Evolutionary conservation across 805 yeast species (phyloP).

Genomic region (Citeromyces nyonsensis): DNA sequence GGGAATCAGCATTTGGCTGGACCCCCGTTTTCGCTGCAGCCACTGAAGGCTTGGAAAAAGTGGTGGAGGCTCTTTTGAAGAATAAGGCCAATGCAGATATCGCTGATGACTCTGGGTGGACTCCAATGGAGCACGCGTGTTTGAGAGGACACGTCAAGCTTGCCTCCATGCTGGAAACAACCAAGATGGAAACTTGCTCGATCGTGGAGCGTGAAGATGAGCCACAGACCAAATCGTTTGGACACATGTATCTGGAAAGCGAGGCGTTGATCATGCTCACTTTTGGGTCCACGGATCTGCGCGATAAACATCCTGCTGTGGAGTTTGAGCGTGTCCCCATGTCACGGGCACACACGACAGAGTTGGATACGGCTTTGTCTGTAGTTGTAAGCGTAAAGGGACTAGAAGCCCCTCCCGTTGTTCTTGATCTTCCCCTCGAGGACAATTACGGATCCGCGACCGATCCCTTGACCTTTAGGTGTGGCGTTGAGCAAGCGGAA

Average conservation of each 20-base stretch:
- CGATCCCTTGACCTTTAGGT: constrained; percentile 63
- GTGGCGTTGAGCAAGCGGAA: constrained; percentile 27
- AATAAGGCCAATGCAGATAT: constrained; percentile 36
- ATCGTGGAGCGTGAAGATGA: constrained; percentile 1
- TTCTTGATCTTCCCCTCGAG: constrained; percentile 71
- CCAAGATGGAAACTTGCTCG: background rate
- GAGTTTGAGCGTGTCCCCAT: constrained; percentile 62
- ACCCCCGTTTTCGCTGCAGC: constrained; percentile 87
- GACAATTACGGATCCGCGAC: constrained; percentile 56
- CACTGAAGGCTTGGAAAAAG: constrained; percentile 56
- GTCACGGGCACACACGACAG: constrained; percentile 64
- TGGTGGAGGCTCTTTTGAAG: constrained; percentile 37
- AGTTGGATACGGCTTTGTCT: constrained; percentile 78
- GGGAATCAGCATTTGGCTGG: constrained; percentile 80
- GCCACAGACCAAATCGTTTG: constrained; percentile 46
- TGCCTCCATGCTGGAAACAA: constrained; percentile 31
- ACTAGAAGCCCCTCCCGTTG: constrained; percentile 36
- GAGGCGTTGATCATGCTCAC: constrained; percentile 66
- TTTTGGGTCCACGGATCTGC: constrained; percentile 71
- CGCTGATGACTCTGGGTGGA: constrained; percentile 84
- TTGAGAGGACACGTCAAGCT: constrained; percentile 73
- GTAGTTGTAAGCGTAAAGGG: constrained; percentile 37
- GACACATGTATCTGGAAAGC: constrained; percentile 55
- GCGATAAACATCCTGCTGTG: constrained; percentile 43
- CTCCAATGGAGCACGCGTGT: constrained; percentile 94